Evolutionary conservation across 163 green algal genomes (phyloP).

Genomic region (Smithsoniella earleae): DNA sequence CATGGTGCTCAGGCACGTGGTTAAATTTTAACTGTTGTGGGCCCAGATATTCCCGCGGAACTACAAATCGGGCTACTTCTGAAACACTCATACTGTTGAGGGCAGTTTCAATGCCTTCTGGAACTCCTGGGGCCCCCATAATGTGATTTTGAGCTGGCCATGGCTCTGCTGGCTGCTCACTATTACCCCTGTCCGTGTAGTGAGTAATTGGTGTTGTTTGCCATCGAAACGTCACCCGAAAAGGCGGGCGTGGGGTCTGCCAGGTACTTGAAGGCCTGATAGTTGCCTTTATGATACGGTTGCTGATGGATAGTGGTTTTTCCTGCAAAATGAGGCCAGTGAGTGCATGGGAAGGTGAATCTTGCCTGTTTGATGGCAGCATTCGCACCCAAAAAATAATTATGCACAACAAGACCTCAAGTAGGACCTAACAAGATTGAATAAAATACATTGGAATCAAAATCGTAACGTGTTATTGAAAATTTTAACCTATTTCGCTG

Average conservation of each 20-base stretch:
- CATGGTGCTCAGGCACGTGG: neutral
- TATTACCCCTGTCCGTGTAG: neutral
- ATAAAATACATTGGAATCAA: neutral
- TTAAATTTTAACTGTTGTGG: neutral
- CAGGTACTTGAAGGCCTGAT: neutral
- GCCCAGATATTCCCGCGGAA: too few species aligned
- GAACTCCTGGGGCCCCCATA: neutral
- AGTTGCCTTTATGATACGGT: neutral
- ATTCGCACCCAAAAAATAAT: neutral
- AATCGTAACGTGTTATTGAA: neutral
- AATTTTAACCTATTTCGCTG: neutral
- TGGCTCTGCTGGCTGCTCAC: neutral
- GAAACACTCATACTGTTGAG: constrained; percentile 18
- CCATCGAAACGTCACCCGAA: neutral
- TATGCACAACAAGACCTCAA: neutral
- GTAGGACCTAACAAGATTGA: neutral
- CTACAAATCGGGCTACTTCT: neutral
- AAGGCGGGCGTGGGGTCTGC: constrained; percentile 10
- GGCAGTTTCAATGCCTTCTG: neutral
- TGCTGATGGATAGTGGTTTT: neutral
- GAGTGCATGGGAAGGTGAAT: neutral
- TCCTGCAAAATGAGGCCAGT: neutral
- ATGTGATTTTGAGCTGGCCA: neutral
- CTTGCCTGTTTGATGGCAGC: neutral
- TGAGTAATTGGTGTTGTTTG: neutral